Evolutionary conservation across 108 stramenopile genomes (phyloP).

Genomic region (Aureococcus anophagefferens): DNA sequence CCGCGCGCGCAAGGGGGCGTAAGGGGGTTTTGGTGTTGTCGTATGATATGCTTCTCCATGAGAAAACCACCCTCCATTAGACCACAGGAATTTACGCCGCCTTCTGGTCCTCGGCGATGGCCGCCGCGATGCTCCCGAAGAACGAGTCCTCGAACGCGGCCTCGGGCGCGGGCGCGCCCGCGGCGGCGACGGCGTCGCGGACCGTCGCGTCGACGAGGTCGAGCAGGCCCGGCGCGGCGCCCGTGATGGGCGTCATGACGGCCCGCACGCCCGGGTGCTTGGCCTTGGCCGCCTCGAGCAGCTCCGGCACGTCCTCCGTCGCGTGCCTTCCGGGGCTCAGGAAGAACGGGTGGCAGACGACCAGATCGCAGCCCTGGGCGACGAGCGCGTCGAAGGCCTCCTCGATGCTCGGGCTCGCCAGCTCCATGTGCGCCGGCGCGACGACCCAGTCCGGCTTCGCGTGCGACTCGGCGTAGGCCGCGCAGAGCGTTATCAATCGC

Average conservation of each 20-base stretch:
- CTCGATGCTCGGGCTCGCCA: not conserved
- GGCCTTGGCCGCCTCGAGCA: not conserved
- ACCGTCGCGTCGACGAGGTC: too few relatives aligned
- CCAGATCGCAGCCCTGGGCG: not conserved
- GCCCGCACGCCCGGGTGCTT: not conserved
- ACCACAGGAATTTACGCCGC: too few relatives aligned
- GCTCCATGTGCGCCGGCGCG: not conserved
- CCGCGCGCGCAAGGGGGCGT: too few relatives aligned
- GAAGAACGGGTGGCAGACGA: not conserved
- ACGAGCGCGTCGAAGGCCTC: not conserved
- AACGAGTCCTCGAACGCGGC: too few relatives aligned
- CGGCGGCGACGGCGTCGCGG: too few relatives aligned
- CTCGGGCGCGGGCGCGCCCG: too few relatives aligned
- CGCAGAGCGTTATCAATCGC: not conserved
- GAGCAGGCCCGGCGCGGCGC: too few relatives aligned
- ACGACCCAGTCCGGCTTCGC: not conserved
- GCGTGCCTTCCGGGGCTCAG: not conserved
- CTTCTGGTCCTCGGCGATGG: too few relatives aligned
- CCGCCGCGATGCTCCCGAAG: too few relatives aligned
- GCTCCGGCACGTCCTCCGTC: not conserved
- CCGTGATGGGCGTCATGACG: not conserved
- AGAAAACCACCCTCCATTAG: too few relatives aligned
- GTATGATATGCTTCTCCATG: too few relatives aligned
- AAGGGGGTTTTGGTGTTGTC: too few relatives aligned
- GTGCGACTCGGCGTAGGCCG: not conserved